Evolutionary conservation across 805 yeast genomes (phyloP).

Genomic region (Blastobotrys parvus): DNA sequence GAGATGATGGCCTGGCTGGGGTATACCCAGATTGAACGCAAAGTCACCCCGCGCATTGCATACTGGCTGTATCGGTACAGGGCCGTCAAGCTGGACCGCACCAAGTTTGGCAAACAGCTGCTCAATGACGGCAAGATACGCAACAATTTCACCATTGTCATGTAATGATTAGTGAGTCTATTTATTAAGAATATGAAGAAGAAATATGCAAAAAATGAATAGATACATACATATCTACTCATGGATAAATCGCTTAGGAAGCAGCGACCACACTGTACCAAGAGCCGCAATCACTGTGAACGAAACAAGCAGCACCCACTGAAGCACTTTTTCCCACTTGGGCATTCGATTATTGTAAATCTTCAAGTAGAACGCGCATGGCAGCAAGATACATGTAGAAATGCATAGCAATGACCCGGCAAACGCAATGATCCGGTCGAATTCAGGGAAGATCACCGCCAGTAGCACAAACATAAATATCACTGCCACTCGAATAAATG

Average conservation of each 20-base stretch:
- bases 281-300: constrained; percentile 42
- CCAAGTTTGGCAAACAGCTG: constrained; percentile 36
- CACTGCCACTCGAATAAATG: constrained; percentile 8
- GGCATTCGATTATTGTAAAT: constrained; percentile 42
- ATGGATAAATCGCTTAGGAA: neutral
- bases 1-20: constrained; percentile 55
- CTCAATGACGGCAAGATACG: constrained; percentile 47
- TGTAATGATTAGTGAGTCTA: constrained; percentile 16
- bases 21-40: constrained; percentile 36
- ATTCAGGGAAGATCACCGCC: constrained; percentile 63
- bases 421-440: constrained; percentile 74
- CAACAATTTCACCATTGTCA: constrained; percentile 61
- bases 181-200: no score
- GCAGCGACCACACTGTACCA: constrained; percentile 39
- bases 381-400: constrained; percentile 69
- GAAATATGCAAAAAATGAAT: neutral
- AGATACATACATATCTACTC: neutral
- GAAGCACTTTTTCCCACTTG: constrained; percentile 31
- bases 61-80: constrained; percentile 59
- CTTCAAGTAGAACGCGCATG: constrained; percentile 60
- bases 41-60: constrained; percentile 62
- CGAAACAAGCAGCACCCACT: constrained; percentile 40
- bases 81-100: constrained; percentile 6
- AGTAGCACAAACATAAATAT: constrained; percentile 42
- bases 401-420: constrained; percentile 77